These are phyloP conservation scores for Exophiala bonariae DNA, from an alignment of 2,329 filamentous ascomycete genomes.

Conservation along the genomic window DNA sequence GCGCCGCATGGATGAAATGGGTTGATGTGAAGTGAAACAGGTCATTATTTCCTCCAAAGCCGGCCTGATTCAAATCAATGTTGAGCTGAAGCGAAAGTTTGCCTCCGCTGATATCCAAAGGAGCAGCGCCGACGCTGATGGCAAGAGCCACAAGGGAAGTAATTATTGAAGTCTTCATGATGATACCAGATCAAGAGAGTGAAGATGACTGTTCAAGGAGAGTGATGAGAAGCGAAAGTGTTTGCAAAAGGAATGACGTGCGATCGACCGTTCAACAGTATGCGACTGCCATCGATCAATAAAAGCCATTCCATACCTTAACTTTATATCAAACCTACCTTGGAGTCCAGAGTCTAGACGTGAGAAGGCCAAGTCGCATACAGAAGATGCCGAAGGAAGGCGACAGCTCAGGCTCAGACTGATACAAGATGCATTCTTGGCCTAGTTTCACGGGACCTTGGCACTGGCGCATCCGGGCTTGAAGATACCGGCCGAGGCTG, in stretches of 20 bases:
- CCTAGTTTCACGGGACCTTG: conserved; percentile 1
- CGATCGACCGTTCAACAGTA: conserved; percentile 1
- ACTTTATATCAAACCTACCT: background rate
- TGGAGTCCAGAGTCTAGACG: background rate
- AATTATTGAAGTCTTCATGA: background rate
- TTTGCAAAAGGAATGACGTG: background rate
- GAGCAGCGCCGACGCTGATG: background rate
- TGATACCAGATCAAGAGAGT: conserved; percentile 1
- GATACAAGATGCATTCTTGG: background rate
- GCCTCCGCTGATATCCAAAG: background rate
- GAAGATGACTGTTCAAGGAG: background rate
- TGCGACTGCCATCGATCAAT: background rate
- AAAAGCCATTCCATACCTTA: background rate
- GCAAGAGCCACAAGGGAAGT: background rate
- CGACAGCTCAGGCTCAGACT: background rate
- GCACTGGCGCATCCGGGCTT: background rate
- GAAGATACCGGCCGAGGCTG: too few species aligned
- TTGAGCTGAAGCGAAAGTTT: background rate
- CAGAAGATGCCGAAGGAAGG: background rate
- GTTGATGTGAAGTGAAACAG: conserved; percentile 46
- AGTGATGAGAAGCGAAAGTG: background rate
- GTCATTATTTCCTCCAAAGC: background rate
- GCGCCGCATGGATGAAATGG: conserved; percentile 49
- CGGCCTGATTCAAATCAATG: background rate
- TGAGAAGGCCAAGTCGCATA: background rate